Evolutionary conservation across 495 filamentous ascomycete species (phyloP).

Genomic region (Xylaria venustula): DNA sequence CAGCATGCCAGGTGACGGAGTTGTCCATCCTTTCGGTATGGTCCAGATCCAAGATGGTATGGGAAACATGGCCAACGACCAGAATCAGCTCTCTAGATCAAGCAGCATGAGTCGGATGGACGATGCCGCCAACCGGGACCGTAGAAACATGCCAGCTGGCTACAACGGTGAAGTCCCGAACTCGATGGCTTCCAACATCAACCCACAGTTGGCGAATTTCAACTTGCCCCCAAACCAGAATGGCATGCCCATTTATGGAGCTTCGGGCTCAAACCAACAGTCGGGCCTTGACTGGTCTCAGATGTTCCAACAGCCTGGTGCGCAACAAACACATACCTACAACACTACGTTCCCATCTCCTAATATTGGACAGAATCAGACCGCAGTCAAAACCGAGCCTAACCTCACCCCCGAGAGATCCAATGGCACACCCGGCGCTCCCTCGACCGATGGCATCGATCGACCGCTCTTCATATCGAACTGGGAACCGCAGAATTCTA

Average conservation of each 20-base stretch:
- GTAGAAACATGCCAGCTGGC: slow-evolving; percentile 51
- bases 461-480: slow-evolving; percentile 36
- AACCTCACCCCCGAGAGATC: slow-evolving; percentile 37
- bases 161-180: slow-evolving; percentile 52
- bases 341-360: slow-evolving; percentile 57
- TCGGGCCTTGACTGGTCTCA: slow-evolving; percentile 63
- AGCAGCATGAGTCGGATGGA: slow-evolving; percentile 58
- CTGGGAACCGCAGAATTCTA: slow-evolving; percentile 39
- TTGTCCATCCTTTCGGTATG: slow-evolving; percentile 51
- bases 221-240: slow-evolving; percentile 52
- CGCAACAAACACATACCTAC: slow-evolving; percentile 53
- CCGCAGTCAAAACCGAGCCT: slow-evolving; percentile 52
- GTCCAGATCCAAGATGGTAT: slow-evolving; percentile 47
- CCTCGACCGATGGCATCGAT: slow-evolving; percentile 37
- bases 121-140: slow-evolving; percentile 47
- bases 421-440: slow-evolving; percentile 40
- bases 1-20: slow-evolving; percentile 49
- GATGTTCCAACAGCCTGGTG: slow-evolving; percentile 66
- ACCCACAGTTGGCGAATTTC: slow-evolving; percentile 56
- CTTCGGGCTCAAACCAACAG: slow-evolving; percentile 42
- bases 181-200: slow-evolving; percentile 55
- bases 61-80: slow-evolving; percentile 51
- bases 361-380: slow-evolving; percentile 53
- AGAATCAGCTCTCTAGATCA: slow-evolving; percentile 56
- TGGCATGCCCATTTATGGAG: slow-evolving; percentile 52